Evolutionary conservation across 2,329 filamentous ascomycete species (phyloP).

Genomic region (Pseudocercospora fuligena): DNA sequence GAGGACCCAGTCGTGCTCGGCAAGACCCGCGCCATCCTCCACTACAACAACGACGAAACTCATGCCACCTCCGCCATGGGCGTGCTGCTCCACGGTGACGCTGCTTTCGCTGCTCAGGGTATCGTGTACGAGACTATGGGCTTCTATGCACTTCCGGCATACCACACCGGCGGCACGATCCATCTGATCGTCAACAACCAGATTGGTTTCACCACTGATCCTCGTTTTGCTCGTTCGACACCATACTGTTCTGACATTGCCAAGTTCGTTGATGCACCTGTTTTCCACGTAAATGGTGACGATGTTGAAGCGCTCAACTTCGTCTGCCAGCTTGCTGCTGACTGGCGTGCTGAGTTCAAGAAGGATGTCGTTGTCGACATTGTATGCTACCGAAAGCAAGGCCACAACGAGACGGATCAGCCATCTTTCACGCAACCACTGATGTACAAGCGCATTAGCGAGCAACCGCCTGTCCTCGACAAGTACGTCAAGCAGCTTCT

Average conservation of each 20-base stretch:
- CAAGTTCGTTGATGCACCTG: constrained; percentile 96
- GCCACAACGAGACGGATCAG: constrained; percentile 99
- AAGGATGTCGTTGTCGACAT: constrained; percentile 97
- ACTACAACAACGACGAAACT: constrained; percentile 97
- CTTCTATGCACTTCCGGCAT: constrained; percentile 92
- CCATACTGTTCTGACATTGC: constrained; percentile 99
- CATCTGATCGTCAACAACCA: constrained; percentile 99
- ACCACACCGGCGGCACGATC: constrained; percentile 96
- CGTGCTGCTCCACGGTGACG: constrained; percentile 94
- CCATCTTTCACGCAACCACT: constrained; percentile 98
- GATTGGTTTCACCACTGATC: constrained; percentile 99
- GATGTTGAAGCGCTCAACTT: constrained; percentile 99
- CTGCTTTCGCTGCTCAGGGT: constrained; percentile 94
- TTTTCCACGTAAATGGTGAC: constrained; percentile 99
- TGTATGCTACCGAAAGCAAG: constrained; percentile 98
- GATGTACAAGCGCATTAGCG: constrained; percentile 97
- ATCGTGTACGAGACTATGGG: constrained; percentile 98
- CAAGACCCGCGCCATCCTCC: constrained; percentile 96
- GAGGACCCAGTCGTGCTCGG: constrained; percentile 97
- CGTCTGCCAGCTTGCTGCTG: constrained; percentile 92
- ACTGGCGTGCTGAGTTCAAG: constrained; percentile 99
- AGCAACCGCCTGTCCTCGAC: constrained; percentile 83
- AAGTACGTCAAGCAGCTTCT: constrained; percentile 91
- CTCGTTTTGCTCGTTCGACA: constrained; percentile 94
- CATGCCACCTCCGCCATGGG: constrained; percentile 90